phyloP scores from a whole-genome alignment of 225 moss, liverwort and hornwort genomes.

The Rhytidiadelphus loreus region DNA sequence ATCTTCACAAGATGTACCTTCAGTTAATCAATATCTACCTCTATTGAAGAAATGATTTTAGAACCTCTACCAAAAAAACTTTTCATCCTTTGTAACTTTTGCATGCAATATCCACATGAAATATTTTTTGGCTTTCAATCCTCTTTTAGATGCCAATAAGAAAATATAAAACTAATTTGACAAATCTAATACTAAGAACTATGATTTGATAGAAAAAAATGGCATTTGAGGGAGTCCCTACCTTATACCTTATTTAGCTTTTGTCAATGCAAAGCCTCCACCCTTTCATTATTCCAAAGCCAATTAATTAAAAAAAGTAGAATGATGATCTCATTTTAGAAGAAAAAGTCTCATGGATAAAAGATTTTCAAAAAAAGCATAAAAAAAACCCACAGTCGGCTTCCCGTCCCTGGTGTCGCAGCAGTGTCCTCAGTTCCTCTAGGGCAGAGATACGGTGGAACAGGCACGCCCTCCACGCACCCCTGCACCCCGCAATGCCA shows the following conservation, averaged over 20 bases:
- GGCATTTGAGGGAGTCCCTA: background rate
- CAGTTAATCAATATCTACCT: background rate
- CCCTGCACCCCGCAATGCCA: background rate
- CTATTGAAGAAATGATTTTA: background rate
- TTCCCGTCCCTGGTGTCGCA: background rate
- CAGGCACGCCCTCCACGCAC: conserved; percentile 1
- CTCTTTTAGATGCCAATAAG: background rate
- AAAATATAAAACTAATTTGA: background rate
- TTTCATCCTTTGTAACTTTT: background rate
- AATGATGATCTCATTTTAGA: background rate
- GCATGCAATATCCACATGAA: background rate
- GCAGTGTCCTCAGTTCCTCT: background rate
- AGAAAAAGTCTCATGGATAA: background rate
- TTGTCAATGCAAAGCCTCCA: background rate
- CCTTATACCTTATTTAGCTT: no score
- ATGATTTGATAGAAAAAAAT: background rate
- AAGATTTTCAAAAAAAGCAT: no score
- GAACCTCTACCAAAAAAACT: background rate
- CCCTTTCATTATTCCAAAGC: background rate
- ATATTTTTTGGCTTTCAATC: background rate
- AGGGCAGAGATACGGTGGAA: background rate
- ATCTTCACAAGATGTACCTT: background rate
- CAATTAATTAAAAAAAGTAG: background rate
- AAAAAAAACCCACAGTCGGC: background rate
- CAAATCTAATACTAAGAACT: fast-evolving